Evolutionary conservation across 805 yeast genomes (phyloP).

Genomic region (Teunomyces kruisii): DNA sequence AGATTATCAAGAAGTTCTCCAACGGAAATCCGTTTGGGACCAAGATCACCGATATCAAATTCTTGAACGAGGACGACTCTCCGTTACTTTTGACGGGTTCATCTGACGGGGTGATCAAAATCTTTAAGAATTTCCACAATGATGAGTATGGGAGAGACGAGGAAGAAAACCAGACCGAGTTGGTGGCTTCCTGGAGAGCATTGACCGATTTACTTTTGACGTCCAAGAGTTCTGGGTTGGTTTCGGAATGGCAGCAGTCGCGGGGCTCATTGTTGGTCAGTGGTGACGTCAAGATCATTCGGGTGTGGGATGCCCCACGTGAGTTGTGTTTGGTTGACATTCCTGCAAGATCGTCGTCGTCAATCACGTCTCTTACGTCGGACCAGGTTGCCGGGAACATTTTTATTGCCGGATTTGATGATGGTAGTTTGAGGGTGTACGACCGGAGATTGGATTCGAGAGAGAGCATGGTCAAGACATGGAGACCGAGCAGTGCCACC

Average conservation of each 20-base stretch:
- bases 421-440: conserved; percentile 84
- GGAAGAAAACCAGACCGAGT: conserved; percentile 40
- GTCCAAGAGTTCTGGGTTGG: conserved; percentile 76
- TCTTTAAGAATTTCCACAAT: conserved; percentile 74
- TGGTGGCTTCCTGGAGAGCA: conserved; percentile 91
- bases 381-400: conserved; percentile 94
- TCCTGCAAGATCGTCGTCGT: conserved; percentile 86
- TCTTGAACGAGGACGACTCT: conserved; percentile 88
- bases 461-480: conserved; percentile 79
- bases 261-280: conserved; percentile 88
- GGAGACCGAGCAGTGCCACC: conserved; percentile 47
- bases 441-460: conserved; percentile 85
- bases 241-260: conserved; percentile 96
- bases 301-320: conserved; percentile 96
- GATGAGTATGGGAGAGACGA: conserved; percentile 12
- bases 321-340: conserved; percentile 84
- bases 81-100: conserved; percentile 86
- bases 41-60: conserved; percentile 79
- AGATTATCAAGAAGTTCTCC: conserved; percentile 65
- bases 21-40: conserved; percentile 88
- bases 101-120: conserved; percentile 89
- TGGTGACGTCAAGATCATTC: conserved; percentile 89
- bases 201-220: conserved; percentile 80
- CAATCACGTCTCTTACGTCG: conserved; percentile 86
- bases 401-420: conserved; percentile 89